Evolutionary conservation across 345 rosid genomes (phyloP).

Genomic region (Ricinus communis): DNA sequence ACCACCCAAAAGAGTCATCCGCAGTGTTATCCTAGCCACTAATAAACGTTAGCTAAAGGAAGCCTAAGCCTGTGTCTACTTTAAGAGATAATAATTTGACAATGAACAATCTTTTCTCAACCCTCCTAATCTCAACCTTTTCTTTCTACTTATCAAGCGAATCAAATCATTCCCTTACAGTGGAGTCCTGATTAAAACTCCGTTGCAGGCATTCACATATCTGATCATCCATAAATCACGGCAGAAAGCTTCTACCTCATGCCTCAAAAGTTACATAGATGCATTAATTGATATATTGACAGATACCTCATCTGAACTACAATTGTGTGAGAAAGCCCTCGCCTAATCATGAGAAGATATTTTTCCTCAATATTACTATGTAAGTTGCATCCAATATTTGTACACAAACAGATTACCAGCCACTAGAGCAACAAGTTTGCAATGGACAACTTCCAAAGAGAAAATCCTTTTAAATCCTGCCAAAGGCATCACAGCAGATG

Average conservation of each 20-base stretch:
- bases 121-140: neutral
- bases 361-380: neutral
- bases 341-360: neutral
- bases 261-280: neutral
- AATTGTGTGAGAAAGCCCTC: neutral
- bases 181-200: neutral
- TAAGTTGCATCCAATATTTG: neutral
- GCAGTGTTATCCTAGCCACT: neutral
- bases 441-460: neutral
- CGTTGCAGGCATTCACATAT: neutral
- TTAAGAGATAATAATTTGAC: neutral
- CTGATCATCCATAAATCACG: neutral
- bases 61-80: neutral
- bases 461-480: neutral
- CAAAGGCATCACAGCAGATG: neutral
- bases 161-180: neutral
- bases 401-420: neutral
- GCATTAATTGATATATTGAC: neutral
- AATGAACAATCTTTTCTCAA: neutral
- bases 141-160: neutral
- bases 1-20: neutral
- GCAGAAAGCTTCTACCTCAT: neutral
- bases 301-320: neutral
- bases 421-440: neutral
- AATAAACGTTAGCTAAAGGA: neutral